Conservation (phyloP, 768 basidiomycete species). For the Lentinula edodes region DNA sequence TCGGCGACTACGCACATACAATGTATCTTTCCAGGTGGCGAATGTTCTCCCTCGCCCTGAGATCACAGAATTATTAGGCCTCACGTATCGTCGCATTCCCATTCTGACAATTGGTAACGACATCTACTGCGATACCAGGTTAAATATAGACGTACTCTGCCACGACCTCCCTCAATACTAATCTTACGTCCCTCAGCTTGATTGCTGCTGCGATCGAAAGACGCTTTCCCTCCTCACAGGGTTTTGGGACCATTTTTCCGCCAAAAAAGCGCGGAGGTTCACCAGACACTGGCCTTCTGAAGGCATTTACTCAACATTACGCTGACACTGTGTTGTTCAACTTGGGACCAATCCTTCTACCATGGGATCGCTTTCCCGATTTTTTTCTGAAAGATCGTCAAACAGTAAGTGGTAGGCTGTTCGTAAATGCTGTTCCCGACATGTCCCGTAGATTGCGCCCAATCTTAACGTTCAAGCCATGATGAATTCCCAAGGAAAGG, state of each 20-base stretch:
- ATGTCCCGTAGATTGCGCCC: conserved; percentile 22
- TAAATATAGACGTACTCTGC: background rate
- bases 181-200: conserved; percentile 23
- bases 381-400: conserved; percentile 46
- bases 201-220: conserved; percentile 48
- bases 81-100: conserved; percentile 55
- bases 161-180: background rate
- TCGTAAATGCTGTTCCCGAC: background rate
- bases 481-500: conserved; percentile 20
- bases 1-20: background rate
- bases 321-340: conserved; percentile 39
- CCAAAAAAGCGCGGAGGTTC: conserved; percentile 31
- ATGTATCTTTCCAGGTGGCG: conserved; percentile 32
- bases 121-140: conserved; percentile 54
- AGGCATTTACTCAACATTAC: conserved; percentile 42
- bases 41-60: conserved; percentile 49
- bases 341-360: conserved; percentile 32
- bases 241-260: conserved; percentile 46
- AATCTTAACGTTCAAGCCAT: conserved; percentile 35
- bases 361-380: conserved; percentile 42
- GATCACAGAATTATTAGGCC: conserved; percentile 43
- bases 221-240: conserved; percentile 44
- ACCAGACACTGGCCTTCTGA: conserved; percentile 41
- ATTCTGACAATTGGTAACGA: conserved; percentile 57
- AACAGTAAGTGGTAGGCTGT: conserved; percentile 24